Base-by-base conservation (phyloP, 2,329 filamentous ascomycete species). In the Penicillium frequentans region DNA sequence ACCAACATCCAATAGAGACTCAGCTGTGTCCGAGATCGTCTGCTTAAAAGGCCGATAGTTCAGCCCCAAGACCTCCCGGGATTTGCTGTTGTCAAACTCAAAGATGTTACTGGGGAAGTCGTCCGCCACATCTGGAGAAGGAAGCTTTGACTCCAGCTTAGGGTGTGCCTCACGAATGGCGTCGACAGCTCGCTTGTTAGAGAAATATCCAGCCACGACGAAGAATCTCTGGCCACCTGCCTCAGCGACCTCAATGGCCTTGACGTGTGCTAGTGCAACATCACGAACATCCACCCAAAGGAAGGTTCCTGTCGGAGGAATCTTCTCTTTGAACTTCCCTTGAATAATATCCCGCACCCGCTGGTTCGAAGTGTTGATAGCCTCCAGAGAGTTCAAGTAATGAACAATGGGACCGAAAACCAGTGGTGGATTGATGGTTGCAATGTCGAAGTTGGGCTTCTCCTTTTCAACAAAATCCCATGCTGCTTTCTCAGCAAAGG, bases 281-380 rank as follows among this genome's bases (percentile, higher is more conserved):
- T 81, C 79, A 8, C 77, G 75, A 16, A 81, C 79, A 73, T 79
- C 68, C 2, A 87, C 83, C 76, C 84, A 89, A 1, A 86, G 76
- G 66, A 78, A 86, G 1, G 81, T 81, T 0, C 81, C 82, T 0
- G 85, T 88, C 0, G 84, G 79, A 0, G 82, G 78, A 10, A 89
- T 80, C 26, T 80, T 77, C 2, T 82, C 75, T 61, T 84, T 86
- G 69, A 78, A 82, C 57, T 84, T 82, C 19, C 89, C 89, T 7
- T 79, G 81, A n/a, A 88, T 80, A 51, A 90, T 74, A 58, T 87
- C 81, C 9, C 84, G 77, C 53, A 91, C 81, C 21, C 86, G 83
- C 63, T 86, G 81, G 70, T 91, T 92, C 14, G 87, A 90, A 1
- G 88, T 90, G 75, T 92, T 93, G 59, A 92, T 77, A 1, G 76